Percentiles rank a stretch among this genome's conserved stretches.
phyloP scores from a whole-genome alignment of 1,139 yeast genomes.

The Yamadazyma friedrichii region DNA sequence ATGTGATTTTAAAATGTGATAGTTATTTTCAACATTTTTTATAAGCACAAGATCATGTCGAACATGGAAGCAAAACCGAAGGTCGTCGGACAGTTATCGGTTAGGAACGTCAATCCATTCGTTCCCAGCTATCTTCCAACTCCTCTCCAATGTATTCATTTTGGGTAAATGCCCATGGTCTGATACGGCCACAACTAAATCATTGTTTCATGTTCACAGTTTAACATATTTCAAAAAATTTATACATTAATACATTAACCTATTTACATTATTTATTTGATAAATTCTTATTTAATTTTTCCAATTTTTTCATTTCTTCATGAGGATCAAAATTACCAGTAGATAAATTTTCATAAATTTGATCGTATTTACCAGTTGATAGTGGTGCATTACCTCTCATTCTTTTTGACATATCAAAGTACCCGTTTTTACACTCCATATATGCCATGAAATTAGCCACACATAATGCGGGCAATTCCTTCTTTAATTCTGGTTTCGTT shows the following conservation, averaged over 20 bases:
- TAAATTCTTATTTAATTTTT: slow-evolving; percentile 50
- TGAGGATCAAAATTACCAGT: slow-evolving; percentile 77
- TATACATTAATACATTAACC: background rate
- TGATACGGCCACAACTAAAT: no score
- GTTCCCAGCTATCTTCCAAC: no score
- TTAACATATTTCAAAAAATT: no score
- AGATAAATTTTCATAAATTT: slow-evolving; percentile 75
- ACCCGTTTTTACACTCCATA: slow-evolving; percentile 83
- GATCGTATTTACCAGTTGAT: slow-evolving; percentile 90
- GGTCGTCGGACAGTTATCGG: no score
- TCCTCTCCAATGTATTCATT: no score
- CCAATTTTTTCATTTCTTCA: slow-evolving; percentile 73
- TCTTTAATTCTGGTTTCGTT: slow-evolving; percentile 72
- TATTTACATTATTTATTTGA: slow-evolving; percentile 16
- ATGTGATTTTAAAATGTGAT: no score
- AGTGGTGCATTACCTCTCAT: slow-evolving; percentile 93
- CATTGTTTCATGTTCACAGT: no score
- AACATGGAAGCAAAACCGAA: no score
- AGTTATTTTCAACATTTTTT: no score
- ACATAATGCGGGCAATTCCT: slow-evolving; percentile 84
- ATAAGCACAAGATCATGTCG: no score
- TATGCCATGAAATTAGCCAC: slow-evolving; percentile 81
- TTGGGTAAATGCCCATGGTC: no score
- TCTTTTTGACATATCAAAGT: slow-evolving; percentile 86
- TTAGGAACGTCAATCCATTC: no score